These are phyloP conservation scores for Pseudogymnoascus sp. DNA, from an alignment of 2,329 filamentous ascomycete genomes.

Conservation along the genomic window DNA sequence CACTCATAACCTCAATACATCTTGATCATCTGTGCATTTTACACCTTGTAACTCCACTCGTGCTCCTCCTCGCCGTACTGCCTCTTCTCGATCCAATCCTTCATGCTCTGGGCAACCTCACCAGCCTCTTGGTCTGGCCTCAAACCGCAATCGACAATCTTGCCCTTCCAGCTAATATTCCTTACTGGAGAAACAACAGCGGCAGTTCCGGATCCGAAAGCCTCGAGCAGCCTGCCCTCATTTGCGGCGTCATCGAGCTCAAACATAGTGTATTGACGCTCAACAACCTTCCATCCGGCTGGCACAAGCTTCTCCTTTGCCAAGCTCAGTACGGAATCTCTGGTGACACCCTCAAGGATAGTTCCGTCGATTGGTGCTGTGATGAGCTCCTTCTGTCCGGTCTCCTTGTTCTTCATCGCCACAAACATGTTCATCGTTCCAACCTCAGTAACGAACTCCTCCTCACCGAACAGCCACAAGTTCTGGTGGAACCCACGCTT, in stretches of 20 bases:
- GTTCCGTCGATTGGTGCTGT: constrained; percentile 96
- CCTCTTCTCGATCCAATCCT: constrained; percentile 91
- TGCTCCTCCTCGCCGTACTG: constrained; percentile 94
- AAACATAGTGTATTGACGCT: constrained; percentile 88
- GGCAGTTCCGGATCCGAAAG: constrained; percentile 89
- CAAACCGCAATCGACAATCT: constrained; percentile 75
- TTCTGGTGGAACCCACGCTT: constrained; percentile 95
- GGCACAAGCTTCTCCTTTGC: constrained; percentile 76
- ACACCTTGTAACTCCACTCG: constrained; percentile 67
- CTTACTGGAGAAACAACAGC: constrained; percentile 89
- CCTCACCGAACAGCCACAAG: constrained; percentile 91
- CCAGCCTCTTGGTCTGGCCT: constrained; percentile 78
- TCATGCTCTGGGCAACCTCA: constrained; percentile 77
- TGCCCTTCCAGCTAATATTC: constrained; percentile 80
- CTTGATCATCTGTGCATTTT: background rate
- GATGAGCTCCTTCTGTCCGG: constrained; percentile 82
- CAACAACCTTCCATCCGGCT: constrained; percentile 79
- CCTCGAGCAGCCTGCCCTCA: constrained; percentile 83
- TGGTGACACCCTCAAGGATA: constrained; percentile 88
- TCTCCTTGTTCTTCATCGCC: constrained; percentile 75
- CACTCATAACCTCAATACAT: background rate
- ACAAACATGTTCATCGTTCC: constrained; percentile 99
- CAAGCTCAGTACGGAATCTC: constrained; percentile 82
- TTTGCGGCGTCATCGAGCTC: constrained; percentile 74
- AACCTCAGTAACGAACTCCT: constrained; percentile 94